A percentile compares a stretch with the other conserved stretches of the same genome.
phyloP scores from a whole-genome alignment of 768 basidiomycete genomes.

The Pisolithus tinctorius region DNA sequence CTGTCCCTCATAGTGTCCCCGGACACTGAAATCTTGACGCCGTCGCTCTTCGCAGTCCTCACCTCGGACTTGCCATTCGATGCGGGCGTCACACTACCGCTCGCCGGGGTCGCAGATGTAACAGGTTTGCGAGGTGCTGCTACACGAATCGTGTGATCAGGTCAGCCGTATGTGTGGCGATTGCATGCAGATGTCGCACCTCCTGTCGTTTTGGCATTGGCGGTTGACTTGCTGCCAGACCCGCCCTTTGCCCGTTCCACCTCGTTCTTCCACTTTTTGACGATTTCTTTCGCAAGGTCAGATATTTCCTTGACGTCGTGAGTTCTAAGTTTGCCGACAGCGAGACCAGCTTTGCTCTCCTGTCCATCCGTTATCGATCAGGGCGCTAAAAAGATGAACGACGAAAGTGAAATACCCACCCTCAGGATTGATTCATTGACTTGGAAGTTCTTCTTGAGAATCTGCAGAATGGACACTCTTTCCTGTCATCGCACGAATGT shows the following conservation, averaged over 20 bases:
- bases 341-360: conserved; percentile 92
- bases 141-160: conserved; percentile 2
- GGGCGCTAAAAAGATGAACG: neutral
- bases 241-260: conserved; percentile 64
- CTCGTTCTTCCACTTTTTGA: conserved; percentile 86
- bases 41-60: conserved; percentile 68
- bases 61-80: conserved; percentile 29
- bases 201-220: conserved; percentile 21
- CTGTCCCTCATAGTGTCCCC: conserved; percentile 79
- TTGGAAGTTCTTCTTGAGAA: conserved; percentile 58
- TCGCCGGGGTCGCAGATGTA: conserved; percentile 35
- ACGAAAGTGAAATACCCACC: conserved; percentile 40
- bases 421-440: conserved; percentile 70
- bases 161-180: neutral
- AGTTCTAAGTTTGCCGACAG: conserved; percentile 81
- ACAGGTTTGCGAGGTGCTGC: conserved; percentile 26
- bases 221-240: conserved; percentile 8
- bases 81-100: conserved; percentile 24
- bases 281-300: conserved; percentile 83
- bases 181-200: conserved; percentile 30
- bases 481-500: conserved; percentile 39
- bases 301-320: conserved; percentile 68
- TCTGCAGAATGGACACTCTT: conserved; percentile 49
- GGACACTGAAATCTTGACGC: conserved; percentile 45
- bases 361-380: conserved; percentile 21